A percentile compares a stretch with the other conserved stretches of the same genome.
These are phyloP conservation scores for Letharia columbiana DNA, from an alignment of 495 filamentous ascomycete genomes.

Conservation along the genomic window DNA sequence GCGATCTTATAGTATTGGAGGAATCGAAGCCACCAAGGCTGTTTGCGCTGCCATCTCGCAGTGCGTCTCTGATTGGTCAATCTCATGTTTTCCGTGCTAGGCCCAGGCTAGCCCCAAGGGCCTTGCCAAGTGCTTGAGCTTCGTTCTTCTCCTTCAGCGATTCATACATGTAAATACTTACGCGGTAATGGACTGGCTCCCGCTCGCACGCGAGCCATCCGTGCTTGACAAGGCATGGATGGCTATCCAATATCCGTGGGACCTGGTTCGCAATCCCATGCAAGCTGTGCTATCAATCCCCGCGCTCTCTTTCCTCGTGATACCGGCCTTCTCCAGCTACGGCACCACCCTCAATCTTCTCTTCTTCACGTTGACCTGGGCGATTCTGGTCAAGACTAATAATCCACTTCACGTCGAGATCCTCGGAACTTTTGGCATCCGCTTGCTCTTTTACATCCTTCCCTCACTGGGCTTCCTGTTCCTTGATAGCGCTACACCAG, in stretches of 20 bases:
- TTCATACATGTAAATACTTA: neutral
- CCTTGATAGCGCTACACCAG: constrained; percentile 64
- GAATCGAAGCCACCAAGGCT: too few relatives aligned
- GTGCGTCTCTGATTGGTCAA: neutral
- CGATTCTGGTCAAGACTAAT: constrained; percentile 70
- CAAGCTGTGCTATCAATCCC: constrained; percentile 63
- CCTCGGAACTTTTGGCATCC: constrained; percentile 55
- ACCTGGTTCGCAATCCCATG: constrained; percentile 34
- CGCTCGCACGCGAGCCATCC: constrained; percentile 21
- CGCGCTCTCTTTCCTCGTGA: constrained; percentile 54
- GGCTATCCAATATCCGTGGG: constrained; percentile 19
- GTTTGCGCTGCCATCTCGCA: neutral
- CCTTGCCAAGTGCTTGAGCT: too few relatives aligned
- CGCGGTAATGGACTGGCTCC: constrained; percentile 3
- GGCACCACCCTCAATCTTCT: constrained; percentile 74
- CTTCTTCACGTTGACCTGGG: constrained; percentile 89
- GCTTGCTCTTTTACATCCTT: constrained; percentile 62
- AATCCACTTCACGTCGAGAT: constrained; percentile 68
- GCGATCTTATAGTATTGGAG: neutral
- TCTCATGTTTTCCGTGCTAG: neutral
- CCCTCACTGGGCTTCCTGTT: constrained; percentile 66
- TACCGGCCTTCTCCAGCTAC: constrained; percentile 47
- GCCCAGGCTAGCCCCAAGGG: neutral
- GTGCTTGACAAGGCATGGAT: constrained; percentile 24
- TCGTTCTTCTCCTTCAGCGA: neutral